phyloP scores from a whole-genome alignment of 345 rosid species.

The Eucalyptus caleyi region DNA sequence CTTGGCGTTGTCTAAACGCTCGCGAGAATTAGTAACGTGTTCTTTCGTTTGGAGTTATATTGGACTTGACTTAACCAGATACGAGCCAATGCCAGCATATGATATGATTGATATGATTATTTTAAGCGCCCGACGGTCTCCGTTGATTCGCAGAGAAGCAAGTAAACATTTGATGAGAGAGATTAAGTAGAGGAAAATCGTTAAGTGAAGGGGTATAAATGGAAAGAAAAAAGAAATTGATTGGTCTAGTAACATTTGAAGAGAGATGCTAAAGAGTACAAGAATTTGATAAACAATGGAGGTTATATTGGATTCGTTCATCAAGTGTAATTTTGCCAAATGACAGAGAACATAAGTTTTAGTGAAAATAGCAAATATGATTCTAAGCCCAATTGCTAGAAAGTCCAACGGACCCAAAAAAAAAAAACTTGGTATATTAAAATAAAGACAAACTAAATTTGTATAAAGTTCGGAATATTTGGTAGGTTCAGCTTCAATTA shows the following conservation, averaged over 20 bases:
- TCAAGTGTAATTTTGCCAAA: neutral
- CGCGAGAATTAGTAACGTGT: neutral
- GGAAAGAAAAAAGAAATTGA: neutral
- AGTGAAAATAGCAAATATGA: neutral
- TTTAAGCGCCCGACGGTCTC: neutral
- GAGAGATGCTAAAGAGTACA: neutral
- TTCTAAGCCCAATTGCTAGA: neutral
- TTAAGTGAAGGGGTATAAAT: neutral
- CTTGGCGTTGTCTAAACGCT: neutral
- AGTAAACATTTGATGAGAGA: neutral
- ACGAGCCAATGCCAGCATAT: neutral
- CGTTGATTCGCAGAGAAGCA: neutral
- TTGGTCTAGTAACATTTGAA: neutral
- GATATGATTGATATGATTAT: neutral
- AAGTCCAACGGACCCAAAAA: too few relatives aligned
- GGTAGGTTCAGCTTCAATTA: accelerated
- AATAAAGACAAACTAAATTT: neutral
- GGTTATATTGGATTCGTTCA: neutral
- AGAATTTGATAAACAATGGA: neutral
- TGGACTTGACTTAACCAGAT: neutral
- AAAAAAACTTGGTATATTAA: neutral
- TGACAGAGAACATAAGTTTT: neutral
- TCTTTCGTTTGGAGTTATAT: neutral
- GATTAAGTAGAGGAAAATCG: neutral
- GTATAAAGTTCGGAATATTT: neutral